Evolutionary conservation across 805 yeast species (phyloP), one percentile per base, ranked within the genome.

Genomic region (Debaryomyces tyrocola): DNA sequence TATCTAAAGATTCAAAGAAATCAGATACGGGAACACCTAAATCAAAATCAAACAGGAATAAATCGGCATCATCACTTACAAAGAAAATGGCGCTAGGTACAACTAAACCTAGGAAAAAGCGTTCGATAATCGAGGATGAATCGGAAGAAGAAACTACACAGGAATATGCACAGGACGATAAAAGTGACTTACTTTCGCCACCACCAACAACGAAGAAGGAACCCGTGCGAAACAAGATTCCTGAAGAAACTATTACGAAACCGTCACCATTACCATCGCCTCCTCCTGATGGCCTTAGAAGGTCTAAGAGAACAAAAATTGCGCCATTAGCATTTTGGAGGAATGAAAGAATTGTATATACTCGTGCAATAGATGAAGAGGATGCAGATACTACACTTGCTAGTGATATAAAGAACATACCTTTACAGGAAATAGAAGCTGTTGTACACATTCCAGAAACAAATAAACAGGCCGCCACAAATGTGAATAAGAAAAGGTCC

Each of bases 311-410:
- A 56, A 78, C 80, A 0, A 78, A 79, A 50, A 75, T 86, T 6
- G 79, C 84, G 3, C 92, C 96, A 0, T 67, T 90, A 51, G 91
- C 89, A 2, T 87, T 77, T 60, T 90, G 96, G 96, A 79, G 87
- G 60, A 87, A 87, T 57, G 96, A 90, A 64, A 73, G 82, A 49
- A 78, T 86, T 27, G 78, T 87, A 3, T 90, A 86, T 57, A 55
- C 68, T 1, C 51, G 68, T 33, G 70, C 73, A 6, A 67, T 63
- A 33, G 56, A 67, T 6, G 63, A 54, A 15, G 60, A 53, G 14
- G 77, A 75, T 46, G 74, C 78, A 4, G 79, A 79, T 44, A 67
- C 74, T 15, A 68, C 73, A 2, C 53, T 70, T 31, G 57, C 60
- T 15, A 53, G 51, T 11, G 71, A 68, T 45, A 63, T 69, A 20